These are phyloP conservation scores for Penicillium egyptiacum DNA, from an alignment of 495 filamentous ascomycete genomes.

Conservation along the genomic window DNA sequence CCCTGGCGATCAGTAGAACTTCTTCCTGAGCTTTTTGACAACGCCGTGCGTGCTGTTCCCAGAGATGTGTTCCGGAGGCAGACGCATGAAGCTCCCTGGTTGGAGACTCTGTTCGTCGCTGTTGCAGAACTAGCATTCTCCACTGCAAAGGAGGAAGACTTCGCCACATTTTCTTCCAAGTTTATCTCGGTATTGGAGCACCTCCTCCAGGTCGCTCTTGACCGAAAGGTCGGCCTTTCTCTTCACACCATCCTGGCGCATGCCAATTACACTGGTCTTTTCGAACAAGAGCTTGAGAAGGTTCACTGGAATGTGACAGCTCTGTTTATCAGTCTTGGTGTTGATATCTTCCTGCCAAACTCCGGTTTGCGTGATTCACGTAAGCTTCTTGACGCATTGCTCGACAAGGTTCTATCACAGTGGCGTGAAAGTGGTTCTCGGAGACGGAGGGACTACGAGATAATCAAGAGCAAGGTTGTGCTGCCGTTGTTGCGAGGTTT, in stretches of 20 bases:
- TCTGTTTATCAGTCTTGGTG: constrained; percentile 61
- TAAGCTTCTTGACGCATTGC: constrained; percentile 43
- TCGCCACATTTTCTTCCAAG: constrained; percentile 27
- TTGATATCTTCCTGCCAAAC: constrained; percentile 66
- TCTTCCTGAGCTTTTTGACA: constrained; percentile 34
- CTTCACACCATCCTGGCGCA: constrained; percentile 48
- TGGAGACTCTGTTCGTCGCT: constrained; percentile 62
- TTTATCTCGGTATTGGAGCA: constrained; percentile 42
- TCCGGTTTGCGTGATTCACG: constrained; percentile 43
- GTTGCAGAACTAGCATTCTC: constrained; percentile 49
- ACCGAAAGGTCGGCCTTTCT: constrained; percentile 42
- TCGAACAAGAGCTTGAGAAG: constrained; percentile 35
- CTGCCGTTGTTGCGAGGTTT: constrained; percentile 63
- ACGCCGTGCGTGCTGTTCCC: constrained; percentile 56
- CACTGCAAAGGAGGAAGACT: constrained; percentile 38
- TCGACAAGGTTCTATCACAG: constrained; percentile 41
- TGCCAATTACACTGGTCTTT: constrained; percentile 45
- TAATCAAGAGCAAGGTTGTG: constrained; percentile 46
- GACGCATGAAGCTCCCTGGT: constrained; percentile 61
- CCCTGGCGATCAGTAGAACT: constrained; percentile 35
- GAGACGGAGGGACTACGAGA: constrained; percentile 23
- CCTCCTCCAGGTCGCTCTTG: constrained; percentile 46
- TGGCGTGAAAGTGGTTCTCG: constrained; percentile 29
- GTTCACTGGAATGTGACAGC: constrained; percentile 63
- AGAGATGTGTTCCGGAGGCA: constrained; percentile 54